phyloP scores from a whole-genome alignment of 106 monocot genomes.

The Phalaenopsis equestris region DNA sequence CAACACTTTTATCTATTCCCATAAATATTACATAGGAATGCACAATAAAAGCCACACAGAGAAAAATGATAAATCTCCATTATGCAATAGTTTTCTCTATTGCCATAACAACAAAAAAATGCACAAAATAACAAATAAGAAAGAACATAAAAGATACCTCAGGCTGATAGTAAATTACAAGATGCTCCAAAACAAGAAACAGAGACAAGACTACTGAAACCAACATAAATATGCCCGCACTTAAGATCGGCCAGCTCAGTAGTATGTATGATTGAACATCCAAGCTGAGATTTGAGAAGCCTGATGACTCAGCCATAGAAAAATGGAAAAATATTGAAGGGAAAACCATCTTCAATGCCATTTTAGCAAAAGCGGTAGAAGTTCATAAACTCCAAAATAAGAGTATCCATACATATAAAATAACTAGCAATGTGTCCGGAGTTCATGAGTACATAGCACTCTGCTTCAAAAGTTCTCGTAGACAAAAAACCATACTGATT shows the following conservation, averaged over 20 bases:
- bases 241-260: constrained; percentile 78
- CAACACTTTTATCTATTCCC: not conserved
- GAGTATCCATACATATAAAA: constrained; percentile 1
- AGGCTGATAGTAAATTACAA: constrained; percentile 80
- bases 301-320: constrained; percentile 38
- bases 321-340: constrained; percentile 29
- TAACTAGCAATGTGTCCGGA: not conserved
- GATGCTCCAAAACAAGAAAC: constrained; percentile 79
- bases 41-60: not conserved
- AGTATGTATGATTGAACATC: constrained; percentile 21
- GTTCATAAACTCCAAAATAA: not conserved
- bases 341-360: constrained; percentile 37
- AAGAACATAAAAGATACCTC: constrained; percentile 51
- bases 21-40: not conserved
- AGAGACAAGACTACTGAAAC: constrained; percentile 62
- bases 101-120: not conserved
- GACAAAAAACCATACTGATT: not conserved
- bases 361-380: constrained; percentile 4
- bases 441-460: not conserved
- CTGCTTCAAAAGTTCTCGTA: not conserved
- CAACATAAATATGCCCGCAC: constrained; percentile 73
- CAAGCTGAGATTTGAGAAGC: constrained; percentile 23
- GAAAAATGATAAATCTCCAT: not conserved
- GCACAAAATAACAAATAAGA: not conserved
- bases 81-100: not conserved